Conservation (phyloP, 495 filamentous ascomycete genomes). For the Xylaria sp. region DNA sequence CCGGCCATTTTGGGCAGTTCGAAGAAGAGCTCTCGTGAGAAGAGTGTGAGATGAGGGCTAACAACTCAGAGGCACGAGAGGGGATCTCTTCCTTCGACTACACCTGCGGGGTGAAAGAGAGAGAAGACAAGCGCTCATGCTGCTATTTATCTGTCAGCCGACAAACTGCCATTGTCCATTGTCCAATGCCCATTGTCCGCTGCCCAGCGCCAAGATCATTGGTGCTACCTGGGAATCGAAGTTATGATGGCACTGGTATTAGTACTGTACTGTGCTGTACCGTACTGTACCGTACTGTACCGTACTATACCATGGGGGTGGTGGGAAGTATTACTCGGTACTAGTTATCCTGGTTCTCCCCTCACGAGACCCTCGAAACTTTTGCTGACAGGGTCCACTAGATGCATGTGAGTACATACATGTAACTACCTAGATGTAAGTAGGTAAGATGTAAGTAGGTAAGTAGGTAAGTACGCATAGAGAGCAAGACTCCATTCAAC, state of each 20-base stretch:
- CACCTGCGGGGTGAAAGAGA: background rate
- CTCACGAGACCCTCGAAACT: conserved; percentile 19
- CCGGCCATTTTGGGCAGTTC: conserved; percentile 58
- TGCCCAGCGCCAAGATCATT: background rate
- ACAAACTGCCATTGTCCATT: background rate
- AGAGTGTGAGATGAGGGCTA: background rate
- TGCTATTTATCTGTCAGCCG: conserved; percentile 15
- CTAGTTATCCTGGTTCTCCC: conserved; percentile 21
- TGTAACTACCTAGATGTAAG: no score
- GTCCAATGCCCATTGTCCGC: background rate
- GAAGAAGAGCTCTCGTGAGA: background rate
- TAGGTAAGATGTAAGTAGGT: no score
- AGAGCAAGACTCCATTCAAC: background rate
- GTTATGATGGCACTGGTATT: background rate
- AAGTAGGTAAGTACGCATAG: no score
- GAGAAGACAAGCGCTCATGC: background rate
- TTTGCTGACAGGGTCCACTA: conserved; percentile 13
- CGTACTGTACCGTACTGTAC: background rate
- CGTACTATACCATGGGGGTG: background rate
- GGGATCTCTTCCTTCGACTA: background rate
- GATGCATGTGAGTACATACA: background rate
- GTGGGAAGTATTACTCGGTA: background rate
- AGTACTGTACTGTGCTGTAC: background rate
- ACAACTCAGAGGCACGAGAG: background rate
- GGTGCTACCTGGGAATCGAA: background rate